Evolutionary conservation across 495 filamentous ascomycete species (phyloP).

Genomic region (Neurospora terricola): DNA sequence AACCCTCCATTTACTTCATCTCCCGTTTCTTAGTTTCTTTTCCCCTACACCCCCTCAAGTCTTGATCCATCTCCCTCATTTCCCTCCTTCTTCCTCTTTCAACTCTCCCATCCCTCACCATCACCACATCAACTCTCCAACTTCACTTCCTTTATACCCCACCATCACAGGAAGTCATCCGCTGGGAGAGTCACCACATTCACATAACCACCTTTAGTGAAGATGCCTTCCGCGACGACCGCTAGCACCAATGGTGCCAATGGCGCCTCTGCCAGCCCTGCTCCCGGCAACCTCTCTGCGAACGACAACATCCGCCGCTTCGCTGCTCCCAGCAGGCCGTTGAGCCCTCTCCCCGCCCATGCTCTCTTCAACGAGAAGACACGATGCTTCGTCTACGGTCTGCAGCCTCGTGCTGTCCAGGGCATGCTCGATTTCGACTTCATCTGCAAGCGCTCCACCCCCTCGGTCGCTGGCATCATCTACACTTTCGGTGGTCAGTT

Average conservation of each 20-base stretch:
- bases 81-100: background rate
- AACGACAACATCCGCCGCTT: constrained; percentile 99
- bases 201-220: constrained; percentile 7
- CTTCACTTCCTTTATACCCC: constrained; percentile 1
- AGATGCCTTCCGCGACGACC: constrained; percentile 36
- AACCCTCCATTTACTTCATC: background rate
- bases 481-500: constrained; percentile 99
- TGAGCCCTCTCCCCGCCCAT: constrained; percentile 75
- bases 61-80: constrained; percentile 9
- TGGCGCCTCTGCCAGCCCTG: constrained; percentile 5
- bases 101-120: background rate
- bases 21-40: background rate
- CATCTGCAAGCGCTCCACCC: constrained; percentile 96
- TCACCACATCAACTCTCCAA: background rate
- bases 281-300: constrained; percentile 48
- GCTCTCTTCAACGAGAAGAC: constrained; percentile 98
- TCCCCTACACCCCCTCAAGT: constrained; percentile 9
- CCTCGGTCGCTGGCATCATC: constrained; percentile 97
- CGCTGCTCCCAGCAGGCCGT: constrained; percentile 78
- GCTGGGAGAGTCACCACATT: constrained; percentile 1
- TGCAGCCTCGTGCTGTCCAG: constrained; percentile 96
- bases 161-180: constrained; percentile 7
- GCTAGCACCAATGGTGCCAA: constrained; percentile 30
- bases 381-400: constrained; percentile 98
- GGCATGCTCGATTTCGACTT: constrained; percentile 99